Percentiles rank a stretch among this genome's conserved stretches.
Conservation (phyloP, 176 grass and related monocot species). For the Zizania latifolia region DNA sequence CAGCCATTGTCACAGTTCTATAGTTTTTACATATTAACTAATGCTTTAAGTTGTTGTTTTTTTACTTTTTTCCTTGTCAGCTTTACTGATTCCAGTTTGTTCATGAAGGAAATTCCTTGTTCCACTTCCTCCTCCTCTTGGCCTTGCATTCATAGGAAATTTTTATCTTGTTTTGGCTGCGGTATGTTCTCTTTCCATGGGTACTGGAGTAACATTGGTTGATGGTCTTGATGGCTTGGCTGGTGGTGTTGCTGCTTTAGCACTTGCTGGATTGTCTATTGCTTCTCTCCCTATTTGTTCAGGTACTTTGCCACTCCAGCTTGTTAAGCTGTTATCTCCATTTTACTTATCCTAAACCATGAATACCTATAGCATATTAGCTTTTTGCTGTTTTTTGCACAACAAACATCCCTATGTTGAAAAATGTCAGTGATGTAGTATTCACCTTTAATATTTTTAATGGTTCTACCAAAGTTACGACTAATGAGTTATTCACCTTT, state of each 20-base stretch:
- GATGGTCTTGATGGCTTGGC: constrained; percentile 90
- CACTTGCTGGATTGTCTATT: constrained; percentile 72
- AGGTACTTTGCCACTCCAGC: constrained; percentile 21
- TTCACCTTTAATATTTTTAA: not conserved
- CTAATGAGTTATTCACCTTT: constrained; percentile 14
- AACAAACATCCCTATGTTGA: not conserved
- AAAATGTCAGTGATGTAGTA: not conserved
- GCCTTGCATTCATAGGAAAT: constrained; percentile 66
- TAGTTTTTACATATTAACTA: not conserved
- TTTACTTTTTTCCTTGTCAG: not conserved
- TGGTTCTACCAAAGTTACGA: constrained; percentile 9
- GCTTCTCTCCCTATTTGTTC: constrained; percentile 62
- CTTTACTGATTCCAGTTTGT: constrained; percentile 31
- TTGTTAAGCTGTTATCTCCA: not conserved
- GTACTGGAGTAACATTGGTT: constrained; percentile 64
- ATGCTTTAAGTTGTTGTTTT: not conserved
- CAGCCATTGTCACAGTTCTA: not conserved
- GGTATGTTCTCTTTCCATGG: constrained; percentile 55
- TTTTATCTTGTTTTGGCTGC: constrained; percentile 65
- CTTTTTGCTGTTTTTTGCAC: constrained; percentile 9
- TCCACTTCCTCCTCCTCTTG: constrained; percentile 77
- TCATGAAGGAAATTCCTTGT: constrained; percentile 81
- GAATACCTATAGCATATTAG: constrained; percentile 3
- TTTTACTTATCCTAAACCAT: not conserved
- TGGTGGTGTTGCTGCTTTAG: constrained; percentile 72